Conservation (phyloP, 2,329 filamentous ascomycete genomes). For the Metarhizium rileyi region DNA sequence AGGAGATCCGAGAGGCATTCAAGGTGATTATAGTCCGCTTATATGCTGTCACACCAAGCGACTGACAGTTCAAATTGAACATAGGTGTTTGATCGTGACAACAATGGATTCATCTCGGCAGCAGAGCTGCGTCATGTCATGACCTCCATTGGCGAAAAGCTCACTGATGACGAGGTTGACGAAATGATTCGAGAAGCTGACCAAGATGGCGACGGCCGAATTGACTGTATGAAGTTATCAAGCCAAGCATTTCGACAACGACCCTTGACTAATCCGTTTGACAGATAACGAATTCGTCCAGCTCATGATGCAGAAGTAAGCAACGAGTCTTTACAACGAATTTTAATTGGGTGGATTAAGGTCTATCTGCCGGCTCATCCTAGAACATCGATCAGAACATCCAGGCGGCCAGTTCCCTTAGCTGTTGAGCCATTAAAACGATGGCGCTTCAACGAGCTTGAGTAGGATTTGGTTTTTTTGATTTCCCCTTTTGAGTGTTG, state of each 20-base stretch:
- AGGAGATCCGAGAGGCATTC: slow-evolving; percentile 84
- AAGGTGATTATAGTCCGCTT: slow-evolving; percentile 42
- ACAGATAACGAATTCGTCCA: slow-evolving; percentile 87
- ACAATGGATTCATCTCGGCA: slow-evolving; percentile 86
- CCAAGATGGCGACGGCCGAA: slow-evolving; percentile 80
- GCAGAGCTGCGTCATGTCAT: slow-evolving; percentile 84
- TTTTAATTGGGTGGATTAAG: background rate
- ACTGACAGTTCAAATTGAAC: background rate
- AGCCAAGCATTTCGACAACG: background rate
- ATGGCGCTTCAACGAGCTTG: slow-evolving; percentile 3
- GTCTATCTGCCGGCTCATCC: background rate
- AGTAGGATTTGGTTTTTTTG: slow-evolving; percentile 15
- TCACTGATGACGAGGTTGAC: slow-evolving; percentile 83
- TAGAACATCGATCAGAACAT: background rate
- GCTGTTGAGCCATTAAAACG: slow-evolving; percentile 1
- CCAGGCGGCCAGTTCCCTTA: background rate
- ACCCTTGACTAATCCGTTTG: slow-evolving; percentile 11
- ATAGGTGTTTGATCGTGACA: slow-evolving; percentile 75
- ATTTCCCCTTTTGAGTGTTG: slow-evolving; percentile 8
- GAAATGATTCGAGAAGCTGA: slow-evolving; percentile 91
- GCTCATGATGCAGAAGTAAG: slow-evolving; percentile 92
- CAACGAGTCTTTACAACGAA: background rate
- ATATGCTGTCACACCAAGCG: background rate
- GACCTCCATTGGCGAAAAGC: slow-evolving; percentile 86
- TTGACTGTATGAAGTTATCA: slow-evolving; percentile 58